Evolutionary conservation across 176 grass and related monocot genomes (phyloP).

Genomic region (Juncus effusus): DNA sequence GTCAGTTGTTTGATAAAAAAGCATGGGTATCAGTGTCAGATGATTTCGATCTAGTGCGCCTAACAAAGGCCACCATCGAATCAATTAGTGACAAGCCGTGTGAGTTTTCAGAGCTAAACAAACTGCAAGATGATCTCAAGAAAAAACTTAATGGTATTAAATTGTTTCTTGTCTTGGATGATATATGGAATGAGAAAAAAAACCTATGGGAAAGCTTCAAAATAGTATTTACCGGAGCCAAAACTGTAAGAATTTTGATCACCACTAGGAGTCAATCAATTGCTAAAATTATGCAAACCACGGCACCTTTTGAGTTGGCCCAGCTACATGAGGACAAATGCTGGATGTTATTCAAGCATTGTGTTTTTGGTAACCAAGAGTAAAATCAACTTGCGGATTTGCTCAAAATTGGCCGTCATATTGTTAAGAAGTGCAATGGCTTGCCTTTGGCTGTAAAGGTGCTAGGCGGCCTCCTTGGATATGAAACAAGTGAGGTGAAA

Average conservation of each 20-base stretch:
- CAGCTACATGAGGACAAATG: conserved; percentile 9
- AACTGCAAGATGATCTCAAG: not conserved
- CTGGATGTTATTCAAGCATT: conserved; percentile 18
- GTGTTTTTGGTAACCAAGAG: not conserved
- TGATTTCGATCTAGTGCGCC: not conserved
- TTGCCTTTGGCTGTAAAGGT: conserved; percentile 28
- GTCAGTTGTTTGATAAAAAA: conserved; percentile 5
- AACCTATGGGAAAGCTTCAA: conserved; percentile 20
- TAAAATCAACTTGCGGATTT: not conserved
- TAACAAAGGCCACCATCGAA: conserved; percentile 3
- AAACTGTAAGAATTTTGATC: conserved; percentile 16
- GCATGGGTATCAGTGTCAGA: conserved; percentile 33
- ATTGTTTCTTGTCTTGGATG: conserved; percentile 34
- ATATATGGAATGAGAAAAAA: conserved; percentile 35
- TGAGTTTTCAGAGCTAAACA: not conserved
- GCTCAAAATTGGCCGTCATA: not conserved
- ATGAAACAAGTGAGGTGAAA: conserved; percentile 6
- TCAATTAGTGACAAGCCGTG: not conserved
- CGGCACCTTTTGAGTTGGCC: not conserved
- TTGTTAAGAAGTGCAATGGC: conserved; percentile 21
- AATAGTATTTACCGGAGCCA: not conserved
- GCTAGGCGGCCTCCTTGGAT: conserved; percentile 10
- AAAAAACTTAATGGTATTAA: not conserved
- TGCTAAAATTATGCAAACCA: conserved; percentile 24
- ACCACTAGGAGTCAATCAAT: conserved; percentile 21